Conservation (phyloP, 108 stramenopile genomes). For the Chaetoceros tenuissimus region DNA sequence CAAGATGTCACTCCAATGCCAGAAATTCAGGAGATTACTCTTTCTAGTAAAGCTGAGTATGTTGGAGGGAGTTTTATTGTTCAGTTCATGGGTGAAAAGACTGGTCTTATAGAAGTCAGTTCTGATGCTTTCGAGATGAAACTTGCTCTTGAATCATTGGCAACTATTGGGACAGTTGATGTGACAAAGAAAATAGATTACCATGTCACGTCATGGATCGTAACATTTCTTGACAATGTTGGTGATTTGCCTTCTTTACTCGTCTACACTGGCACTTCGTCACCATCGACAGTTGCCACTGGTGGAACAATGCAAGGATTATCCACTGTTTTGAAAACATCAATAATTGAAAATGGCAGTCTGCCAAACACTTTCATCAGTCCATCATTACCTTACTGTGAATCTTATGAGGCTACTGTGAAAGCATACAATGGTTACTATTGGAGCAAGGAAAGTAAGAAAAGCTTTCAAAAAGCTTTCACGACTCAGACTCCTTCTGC, state of each 20-base stretch:
- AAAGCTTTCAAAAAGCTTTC: constrained; percentile 17
- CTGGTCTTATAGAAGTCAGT: constrained; percentile 17
- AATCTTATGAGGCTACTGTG: constrained; percentile 35
- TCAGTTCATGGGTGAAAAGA: constrained; percentile 23
- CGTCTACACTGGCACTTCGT: constrained; percentile 26
- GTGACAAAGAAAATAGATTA: constrained; percentile 21
- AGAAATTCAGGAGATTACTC: constrained; percentile 32
- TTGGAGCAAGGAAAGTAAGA: constrained; percentile 14
- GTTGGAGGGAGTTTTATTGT: constrained; percentile 32
- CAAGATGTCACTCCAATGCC: constrained; percentile 8
- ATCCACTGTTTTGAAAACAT: constrained; percentile 19
- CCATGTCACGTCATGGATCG: constrained; percentile 16
- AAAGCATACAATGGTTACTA: constrained; percentile 37
- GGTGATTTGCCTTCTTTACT: constrained; percentile 36
- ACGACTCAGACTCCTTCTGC: constrained; percentile 13
- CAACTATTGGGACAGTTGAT: constrained; percentile 27
- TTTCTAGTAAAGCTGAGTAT: constrained; percentile 24
- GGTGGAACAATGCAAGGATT: constrained; percentile 25
- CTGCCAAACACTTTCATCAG: constrained; percentile 26
- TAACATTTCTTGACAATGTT: constrained; percentile 13
- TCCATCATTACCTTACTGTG: constrained; percentile 26
- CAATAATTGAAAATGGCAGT: constrained; percentile 14
- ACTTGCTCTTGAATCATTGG: constrained; percentile 32
- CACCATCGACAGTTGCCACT: constrained; percentile 24
- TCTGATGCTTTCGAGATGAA: constrained; percentile 17